These are phyloP conservation scores for Ramularia endophylla DNA, from an alignment of 2,329 filamentous ascomycete genomes.

Conservation along the genomic window DNA sequence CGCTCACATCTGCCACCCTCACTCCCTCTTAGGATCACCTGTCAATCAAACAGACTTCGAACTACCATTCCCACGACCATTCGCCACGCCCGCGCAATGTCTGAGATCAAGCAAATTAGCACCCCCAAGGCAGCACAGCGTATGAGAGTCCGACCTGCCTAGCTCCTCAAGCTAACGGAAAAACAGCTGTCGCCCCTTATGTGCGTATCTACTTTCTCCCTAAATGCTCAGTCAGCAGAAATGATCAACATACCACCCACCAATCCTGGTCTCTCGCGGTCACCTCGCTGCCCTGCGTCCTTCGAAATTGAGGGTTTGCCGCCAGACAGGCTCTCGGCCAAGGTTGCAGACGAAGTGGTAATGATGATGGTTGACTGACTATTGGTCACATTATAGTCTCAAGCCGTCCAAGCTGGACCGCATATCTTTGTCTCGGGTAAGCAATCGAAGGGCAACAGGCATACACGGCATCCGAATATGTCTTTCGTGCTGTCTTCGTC, in stretches of 20 bases:
- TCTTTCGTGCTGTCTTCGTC: too few relatives aligned
- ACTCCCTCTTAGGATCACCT: too few relatives aligned
- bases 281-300: too few relatives aligned
- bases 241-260: too few relatives aligned
- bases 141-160: conserved; percentile 20
- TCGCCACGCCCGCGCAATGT: conserved; percentile 29
- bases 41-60: background rate
- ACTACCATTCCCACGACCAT: conserved; percentile 2
- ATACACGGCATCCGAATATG: too few relatives aligned
- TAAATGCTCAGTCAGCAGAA: too few relatives aligned
- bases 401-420: conserved; percentile 62
- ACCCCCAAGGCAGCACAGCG: conserved; percentile 39
- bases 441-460: too few relatives aligned
- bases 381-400: conserved; percentile 31
- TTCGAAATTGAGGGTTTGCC: too few relatives aligned
- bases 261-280: too few relatives aligned
- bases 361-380: background rate
- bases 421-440: conserved; percentile 64
- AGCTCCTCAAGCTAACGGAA: background rate
- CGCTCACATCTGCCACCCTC: background rate
- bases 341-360: too few relatives aligned
- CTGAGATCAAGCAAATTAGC: conserved; percentile 40
- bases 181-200: conserved; percentile 36
- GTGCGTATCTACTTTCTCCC: conserved; percentile 26
- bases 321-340: too few relatives aligned